These are phyloP conservation scores for Colletotrichum tamarilloi DNA, from an alignment of 2,329 filamentous ascomycete genomes.

Conservation along the genomic window DNA sequence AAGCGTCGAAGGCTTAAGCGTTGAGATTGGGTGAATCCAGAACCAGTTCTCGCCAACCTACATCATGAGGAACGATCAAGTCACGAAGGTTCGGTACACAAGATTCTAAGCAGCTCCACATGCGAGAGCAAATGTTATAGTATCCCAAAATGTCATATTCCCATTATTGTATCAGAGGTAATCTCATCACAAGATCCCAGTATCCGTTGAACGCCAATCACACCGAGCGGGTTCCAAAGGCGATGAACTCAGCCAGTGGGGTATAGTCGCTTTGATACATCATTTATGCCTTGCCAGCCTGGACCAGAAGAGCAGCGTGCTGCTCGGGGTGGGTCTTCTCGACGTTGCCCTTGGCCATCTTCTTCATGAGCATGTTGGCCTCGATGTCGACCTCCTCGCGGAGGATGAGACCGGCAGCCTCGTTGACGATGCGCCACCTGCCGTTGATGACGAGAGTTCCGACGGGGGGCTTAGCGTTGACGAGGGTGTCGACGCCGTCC, in stretches of 20 bases:
- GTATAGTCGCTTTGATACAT: background rate
- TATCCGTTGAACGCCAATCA: constrained; percentile 21
- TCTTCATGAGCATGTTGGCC: constrained; percentile 35
- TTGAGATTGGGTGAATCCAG: too few species aligned
- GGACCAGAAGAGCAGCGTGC: constrained; percentile 30
- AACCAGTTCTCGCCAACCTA: too few species aligned
- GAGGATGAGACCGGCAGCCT: constrained; percentile 20
- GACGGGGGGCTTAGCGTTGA: constrained; percentile 34
- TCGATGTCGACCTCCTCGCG: constrained; percentile 33
- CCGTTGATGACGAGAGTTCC: constrained; percentile 31
- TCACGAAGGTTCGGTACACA: too few species aligned
- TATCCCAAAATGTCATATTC: background rate
- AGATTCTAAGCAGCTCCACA: background rate
- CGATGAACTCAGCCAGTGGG: constrained; percentile 1
- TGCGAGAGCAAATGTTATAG: background rate
- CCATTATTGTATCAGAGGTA: constrained; percentile 17
- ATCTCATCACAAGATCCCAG: constrained; percentile 11
- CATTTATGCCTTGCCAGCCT: constrained; percentile 33
- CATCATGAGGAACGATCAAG: background rate
- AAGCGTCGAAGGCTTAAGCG: constrained; percentile 38
- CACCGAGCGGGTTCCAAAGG: background rate
- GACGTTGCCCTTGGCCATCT: constrained; percentile 36
- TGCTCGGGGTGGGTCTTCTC: constrained; percentile 35
- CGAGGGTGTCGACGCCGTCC: constrained; percentile 32
- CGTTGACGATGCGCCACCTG: constrained; percentile 32